Conservation (phyloP, 768 basidiomycete genomes). For the Wakefieldia striispora region DNA sequence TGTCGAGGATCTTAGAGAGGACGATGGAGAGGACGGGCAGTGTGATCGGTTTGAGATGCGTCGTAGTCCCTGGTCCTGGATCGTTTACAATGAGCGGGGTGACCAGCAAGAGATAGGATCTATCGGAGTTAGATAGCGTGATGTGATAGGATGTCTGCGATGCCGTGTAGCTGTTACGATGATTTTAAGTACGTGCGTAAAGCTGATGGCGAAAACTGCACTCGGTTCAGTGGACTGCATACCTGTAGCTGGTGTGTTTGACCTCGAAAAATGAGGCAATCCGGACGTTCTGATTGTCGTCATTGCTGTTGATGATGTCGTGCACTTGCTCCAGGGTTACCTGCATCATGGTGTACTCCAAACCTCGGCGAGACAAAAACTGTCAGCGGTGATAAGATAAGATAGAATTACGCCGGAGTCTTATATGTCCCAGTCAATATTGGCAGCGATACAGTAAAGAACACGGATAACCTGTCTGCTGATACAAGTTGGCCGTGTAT, state of each 20-base stretch:
- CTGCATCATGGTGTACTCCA: conserved; percentile 3
- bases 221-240: neutral
- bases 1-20: conserved; percentile 39
- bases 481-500: too few relatives aligned
- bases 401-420: too few relatives aligned
- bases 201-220: too few relatives aligned
- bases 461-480: too few relatives aligned
- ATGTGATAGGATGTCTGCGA: conserved; percentile 31
- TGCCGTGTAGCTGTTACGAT: conserved; percentile 24
- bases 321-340: conserved; percentile 30
- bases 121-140: conserved; percentile 16
- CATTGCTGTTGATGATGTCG: conserved; percentile 28
- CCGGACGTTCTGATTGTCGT: conserved; percentile 10
- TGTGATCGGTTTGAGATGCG: conserved; percentile 22
- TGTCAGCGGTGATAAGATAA: too few relatives aligned
- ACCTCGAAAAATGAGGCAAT: conserved; percentile 23
- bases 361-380: too few relatives aligned
- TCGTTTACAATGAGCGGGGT: conserved; percentile 6
- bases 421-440: too few relatives aligned
- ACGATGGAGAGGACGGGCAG: conserved; percentile 37
- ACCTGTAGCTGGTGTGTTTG: conserved; percentile 32
- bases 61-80: conserved; percentile 7
- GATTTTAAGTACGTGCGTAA: neutral
- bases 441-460: too few relatives aligned
- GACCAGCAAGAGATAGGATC: conserved; percentile 29